Conservation (phyloP, 352 stramenopile genomes). For the Phytophthora pluvialis region DNA sequence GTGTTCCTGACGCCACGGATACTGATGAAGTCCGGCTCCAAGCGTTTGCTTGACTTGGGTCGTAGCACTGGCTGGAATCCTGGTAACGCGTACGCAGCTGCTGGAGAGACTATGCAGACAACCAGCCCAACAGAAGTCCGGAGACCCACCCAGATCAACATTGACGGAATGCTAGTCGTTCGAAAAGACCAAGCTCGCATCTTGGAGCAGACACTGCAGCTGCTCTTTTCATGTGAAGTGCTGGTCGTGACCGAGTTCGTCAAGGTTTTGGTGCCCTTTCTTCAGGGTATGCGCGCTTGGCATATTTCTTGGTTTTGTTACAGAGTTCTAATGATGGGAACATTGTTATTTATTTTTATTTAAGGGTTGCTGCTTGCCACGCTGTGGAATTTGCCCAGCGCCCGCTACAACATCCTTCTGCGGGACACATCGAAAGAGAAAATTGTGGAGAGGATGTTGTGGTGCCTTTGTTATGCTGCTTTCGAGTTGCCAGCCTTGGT, state of each 20-base stretch:
- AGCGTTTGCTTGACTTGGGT: slow-evolving; percentile 33
- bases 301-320: neutral
- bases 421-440: slow-evolving; percentile 8
- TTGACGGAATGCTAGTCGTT: slow-evolving; percentile 33
- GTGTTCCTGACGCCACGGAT: slow-evolving; percentile 33
- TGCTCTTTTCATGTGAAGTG: slow-evolving; percentile 47
- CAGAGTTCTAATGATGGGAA: too few relatives aligned
- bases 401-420: slow-evolving; percentile 35
- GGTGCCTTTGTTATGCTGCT: slow-evolving; percentile 17
- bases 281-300: slow-evolving; percentile 23
- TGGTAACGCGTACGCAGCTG: neutral
- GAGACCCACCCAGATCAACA: slow-evolving; percentile 28
- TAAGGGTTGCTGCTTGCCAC: slow-evolving; percentile 26
- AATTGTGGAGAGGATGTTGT: slow-evolving; percentile 6
- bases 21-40: slow-evolving; percentile 28
- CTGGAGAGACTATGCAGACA: neutral
- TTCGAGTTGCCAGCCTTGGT: slow-evolving; percentile 23
- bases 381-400: slow-evolving; percentile 37
- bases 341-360: neutral
- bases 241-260: slow-evolving; percentile 45
- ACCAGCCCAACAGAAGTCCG: neutral
- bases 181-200: slow-evolving; percentile 43
- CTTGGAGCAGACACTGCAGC: slow-evolving; percentile 36
- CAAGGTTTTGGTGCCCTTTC: slow-evolving; percentile 39
- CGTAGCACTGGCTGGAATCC: slow-evolving; percentile 6